Evolutionary conservation across 2,329 filamentous ascomycete genomes (phyloP), one percentile per base, ranked within the genome.

Genomic region (Trichoderma polysporum): DNA sequence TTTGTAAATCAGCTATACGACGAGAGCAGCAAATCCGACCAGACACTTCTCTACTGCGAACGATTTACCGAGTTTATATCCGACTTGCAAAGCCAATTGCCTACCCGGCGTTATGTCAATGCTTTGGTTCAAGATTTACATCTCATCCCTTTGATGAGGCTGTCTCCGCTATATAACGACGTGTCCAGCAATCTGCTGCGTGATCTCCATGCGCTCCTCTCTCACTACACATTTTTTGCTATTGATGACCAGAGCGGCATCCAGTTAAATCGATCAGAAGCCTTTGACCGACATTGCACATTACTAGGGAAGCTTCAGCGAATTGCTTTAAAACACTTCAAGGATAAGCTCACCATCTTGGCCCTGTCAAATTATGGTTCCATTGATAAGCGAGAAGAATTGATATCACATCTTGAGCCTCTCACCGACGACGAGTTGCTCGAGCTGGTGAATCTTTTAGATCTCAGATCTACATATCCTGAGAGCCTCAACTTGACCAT

Each of bases 71-170:
- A 99, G 78, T 90, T 99, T 60, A 82, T 99, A 56, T 90, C 91
- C 9, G 95, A 99, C 76, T 81, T 99, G 22, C 89, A 96, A 76
- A 97, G 94, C 74, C 95, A 99, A 77, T 83, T 98, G 56, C 95
- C 95, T 0, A 99, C 96, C 3, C 86, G 95, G 72, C 88, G 95
- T 77, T 98, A 98, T 76, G 92, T 97, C 75, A 97, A 97, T 77
- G 89, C 92, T 1, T 81, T 99, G 49, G 79, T 98, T 15, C 89
- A 91, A 73, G 94, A 99, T 75, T 81, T 98, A 53, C 93, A 98
- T 75, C 79, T 97, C 25, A 79, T 97, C 31, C 83, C 94, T 1
- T 87, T 91, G 10, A 88, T 97, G 72, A 86, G 86, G 56, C 80
- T 97, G 19, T 97, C 94, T 1, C 90, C 91, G 1, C 80, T 94